Evolutionary conservation across 2,329 filamentous ascomycete species (phyloP), one percentile per base, ranked within the genome.

Genomic region (Botrytis cinerea): DNA sequence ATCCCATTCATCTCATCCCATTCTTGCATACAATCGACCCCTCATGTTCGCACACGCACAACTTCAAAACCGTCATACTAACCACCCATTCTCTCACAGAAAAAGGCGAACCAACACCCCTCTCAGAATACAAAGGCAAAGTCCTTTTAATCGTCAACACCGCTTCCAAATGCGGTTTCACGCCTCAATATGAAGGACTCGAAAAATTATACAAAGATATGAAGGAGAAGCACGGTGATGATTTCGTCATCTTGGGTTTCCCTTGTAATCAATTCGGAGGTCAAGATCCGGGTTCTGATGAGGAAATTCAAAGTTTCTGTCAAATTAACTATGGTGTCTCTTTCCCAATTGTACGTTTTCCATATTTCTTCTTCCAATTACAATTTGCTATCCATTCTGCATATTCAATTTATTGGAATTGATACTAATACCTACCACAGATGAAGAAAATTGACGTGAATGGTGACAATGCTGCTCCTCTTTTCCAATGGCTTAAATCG

Each of bases 121-220:
- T 98, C 77, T 81, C 85, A 78, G 84, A 91, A 75, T 93, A 94
- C 85, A 90, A 93, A 83, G 93, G 92, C 88, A 98, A 98, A 84
- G 95, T 98, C 78, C 90, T 98, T 79, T 91, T 99, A 75, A 87
- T 97, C 80, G 94, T 99, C 85, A 99, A 99, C 90, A 98, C 95
- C 1, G 96, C 96, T 78, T 97, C 93, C 83, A 98, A 98, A 87
- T 99, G 96, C 87, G 95, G 96, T 83, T 98, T 98, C 89, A 98
- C 96, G 4, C 94, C 94, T 20, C 96, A 99, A 85, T 98, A 96
- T 84, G 91, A 89, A 76, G 93, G 93, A 46, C 92, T 99, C 70
- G 95, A 99, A 86, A 91, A 89, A 81, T 89, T 99, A 76, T 97
- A 97, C 89, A 93, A 97, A 83, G 84, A 86, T 73, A 80, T 98